Conservation (phyloP, 176 grass and related monocot species). For the Thalia dealbata region DNA sequence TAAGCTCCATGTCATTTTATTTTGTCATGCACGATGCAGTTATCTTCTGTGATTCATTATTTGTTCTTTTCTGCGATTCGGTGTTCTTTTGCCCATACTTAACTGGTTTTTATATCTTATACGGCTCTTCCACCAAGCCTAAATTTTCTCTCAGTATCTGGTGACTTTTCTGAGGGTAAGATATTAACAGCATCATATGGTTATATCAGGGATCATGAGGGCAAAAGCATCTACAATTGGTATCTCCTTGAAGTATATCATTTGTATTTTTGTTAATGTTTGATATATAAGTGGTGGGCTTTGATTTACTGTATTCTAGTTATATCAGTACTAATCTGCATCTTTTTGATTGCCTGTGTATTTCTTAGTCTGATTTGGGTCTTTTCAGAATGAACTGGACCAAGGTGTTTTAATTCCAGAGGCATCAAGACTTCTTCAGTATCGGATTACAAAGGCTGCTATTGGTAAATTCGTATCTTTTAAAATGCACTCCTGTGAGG, state of each 20-base stretch:
- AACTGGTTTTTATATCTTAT: slow-evolving; percentile 23
- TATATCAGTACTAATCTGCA: not conserved
- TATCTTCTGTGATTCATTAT: slow-evolving; percentile 13
- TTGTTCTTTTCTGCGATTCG: not conserved
- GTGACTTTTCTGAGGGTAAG: slow-evolving; percentile 85
- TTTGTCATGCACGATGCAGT: not conserved
- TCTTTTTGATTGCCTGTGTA: no score
- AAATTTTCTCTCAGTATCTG: slow-evolving; percentile 89
- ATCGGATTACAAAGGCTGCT: slow-evolving; percentile 58
- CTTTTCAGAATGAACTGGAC: slow-evolving; percentile 57
- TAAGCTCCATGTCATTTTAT: not conserved
- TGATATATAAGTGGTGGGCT: not conserved
- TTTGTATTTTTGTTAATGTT: slow-evolving; percentile 11
- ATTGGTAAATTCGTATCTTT: slow-evolving; percentile 94
- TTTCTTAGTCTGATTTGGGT: slow-evolving; percentile 13
- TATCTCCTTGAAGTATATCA: slow-evolving; percentile 68
- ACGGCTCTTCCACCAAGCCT: slow-evolving; percentile 75
- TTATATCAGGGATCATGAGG: slow-evolving; percentile 88
- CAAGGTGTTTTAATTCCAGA: slow-evolving; percentile 44
- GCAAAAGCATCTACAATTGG: slow-evolving; percentile 80
- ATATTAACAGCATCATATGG: slow-evolving; percentile 89
- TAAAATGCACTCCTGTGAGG: slow-evolving; percentile 73
- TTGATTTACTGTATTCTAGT: slow-evolving; percentile 1
- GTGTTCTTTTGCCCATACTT: no score
- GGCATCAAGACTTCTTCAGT: slow-evolving; percentile 61